These are phyloP conservation scores for Rhodotorula glutinis DNA, from an alignment of 1,284 basidiomycete genomes.

Conservation along the genomic window DNA sequence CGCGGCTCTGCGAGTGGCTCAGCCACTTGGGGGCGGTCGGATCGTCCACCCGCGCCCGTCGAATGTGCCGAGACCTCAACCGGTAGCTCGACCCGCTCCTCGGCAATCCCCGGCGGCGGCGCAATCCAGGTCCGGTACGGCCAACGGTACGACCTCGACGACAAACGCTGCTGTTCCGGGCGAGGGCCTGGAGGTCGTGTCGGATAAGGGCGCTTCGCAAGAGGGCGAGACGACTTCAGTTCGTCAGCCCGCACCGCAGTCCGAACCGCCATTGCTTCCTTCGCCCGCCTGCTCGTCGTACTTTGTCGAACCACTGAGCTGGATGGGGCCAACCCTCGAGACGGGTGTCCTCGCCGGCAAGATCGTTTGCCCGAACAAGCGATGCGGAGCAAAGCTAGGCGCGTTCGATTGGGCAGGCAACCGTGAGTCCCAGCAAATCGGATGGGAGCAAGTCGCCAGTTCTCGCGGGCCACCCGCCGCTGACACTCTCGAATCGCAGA, in stretches of 20 bases:
- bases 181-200: too few relatives aligned
- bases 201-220: too few relatives aligned
- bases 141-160: too few relatives aligned
- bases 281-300: constrained; percentile 64
- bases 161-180: too few relatives aligned
- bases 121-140: not conserved
- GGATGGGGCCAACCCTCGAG: constrained; percentile 83
- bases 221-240: not conserved
- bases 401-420: constrained; percentile 97
- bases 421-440: constrained; percentile 6
- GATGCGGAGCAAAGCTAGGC: constrained; percentile 85
- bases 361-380: constrained; percentile 83
- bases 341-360: constrained; percentile 76
- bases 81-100: not conserved
- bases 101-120: not conserved
- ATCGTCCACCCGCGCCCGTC: constrained; percentile 12
- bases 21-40: constrained; percentile 18
- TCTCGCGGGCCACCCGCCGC: not conserved
- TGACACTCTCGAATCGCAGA: constrained; percentile 15
- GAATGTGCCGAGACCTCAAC: constrained; percentile 9
- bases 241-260: not conserved
- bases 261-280: constrained; percentile 29
- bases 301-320: constrained; percentile 89
- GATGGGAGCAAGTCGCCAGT: too few relatives aligned
- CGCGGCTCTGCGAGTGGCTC: constrained; percentile 24